Conservation (phyloP, 495 filamentous ascomycete genomes). For the Chaetomium tenue region DNA sequence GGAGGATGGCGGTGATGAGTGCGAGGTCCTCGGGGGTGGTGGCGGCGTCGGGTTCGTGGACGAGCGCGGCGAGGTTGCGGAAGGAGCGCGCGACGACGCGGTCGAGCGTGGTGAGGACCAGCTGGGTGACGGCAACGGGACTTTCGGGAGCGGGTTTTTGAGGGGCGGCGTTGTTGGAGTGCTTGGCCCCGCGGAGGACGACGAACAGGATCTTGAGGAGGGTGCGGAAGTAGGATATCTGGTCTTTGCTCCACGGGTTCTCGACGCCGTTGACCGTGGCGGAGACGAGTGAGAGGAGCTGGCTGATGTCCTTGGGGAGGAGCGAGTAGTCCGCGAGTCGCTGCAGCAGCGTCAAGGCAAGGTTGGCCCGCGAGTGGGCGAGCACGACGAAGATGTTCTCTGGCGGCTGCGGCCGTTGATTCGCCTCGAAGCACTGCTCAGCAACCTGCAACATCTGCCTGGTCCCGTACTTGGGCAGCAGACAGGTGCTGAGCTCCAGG, state of each 20-base stretch:
- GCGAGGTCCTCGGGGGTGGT: constrained; percentile 71
- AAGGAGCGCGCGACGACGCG: constrained; percentile 79
- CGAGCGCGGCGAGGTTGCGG: constrained; percentile 66
- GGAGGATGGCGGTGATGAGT: constrained; percentile 84
- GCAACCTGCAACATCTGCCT: constrained; percentile 65
- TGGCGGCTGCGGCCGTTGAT: constrained; percentile 61
- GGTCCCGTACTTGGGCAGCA: constrained; percentile 58
- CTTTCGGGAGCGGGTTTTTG: constrained; percentile 26
- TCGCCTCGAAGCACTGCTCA: constrained; percentile 69
- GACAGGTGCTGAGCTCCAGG: constrained; percentile 72
- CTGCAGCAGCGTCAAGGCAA: constrained; percentile 74
- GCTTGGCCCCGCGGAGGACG: constrained; percentile 58
- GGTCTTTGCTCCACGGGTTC: constrained; percentile 59
- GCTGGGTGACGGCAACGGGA: constrained; percentile 46
- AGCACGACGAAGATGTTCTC: constrained; percentile 72
- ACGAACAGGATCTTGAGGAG: constrained; percentile 85
- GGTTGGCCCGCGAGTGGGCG: constrained; percentile 66
- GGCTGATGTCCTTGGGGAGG: constrained; percentile 58
- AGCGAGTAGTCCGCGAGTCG: constrained; percentile 64
- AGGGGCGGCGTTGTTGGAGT: constrained; percentile 28
- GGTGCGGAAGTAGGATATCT: constrained; percentile 73
- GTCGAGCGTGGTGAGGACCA: constrained; percentile 70
- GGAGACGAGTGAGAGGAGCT: constrained; percentile 65
- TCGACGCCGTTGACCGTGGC: constrained; percentile 62
- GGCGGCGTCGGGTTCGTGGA: constrained; percentile 58